phyloP scores from a whole-genome alignment of 2,329 filamentous ascomycete genomes.

The Botrytis cinerea region DNA sequence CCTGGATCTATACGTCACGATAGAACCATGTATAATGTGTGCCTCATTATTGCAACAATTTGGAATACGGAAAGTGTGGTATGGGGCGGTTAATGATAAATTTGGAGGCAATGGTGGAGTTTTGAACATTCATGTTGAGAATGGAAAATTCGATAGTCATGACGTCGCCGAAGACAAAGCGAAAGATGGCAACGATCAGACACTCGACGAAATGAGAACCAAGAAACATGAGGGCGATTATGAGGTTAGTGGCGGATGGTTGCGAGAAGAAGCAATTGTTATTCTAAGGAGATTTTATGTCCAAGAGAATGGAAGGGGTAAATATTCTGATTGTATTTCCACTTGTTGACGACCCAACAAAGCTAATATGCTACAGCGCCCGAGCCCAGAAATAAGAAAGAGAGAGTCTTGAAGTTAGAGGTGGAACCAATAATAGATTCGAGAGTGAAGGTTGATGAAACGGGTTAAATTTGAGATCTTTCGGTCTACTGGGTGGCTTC shows the following conservation, averaged over 20 bases:
- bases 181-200: conserved; percentile 58
- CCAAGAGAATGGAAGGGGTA: conserved; percentile 93
- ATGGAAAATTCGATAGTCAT: conserved; percentile 31
- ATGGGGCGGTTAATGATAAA: conserved; percentile 92
- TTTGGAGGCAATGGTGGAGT: conserved; percentile 97
- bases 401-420: conserved; percentile 41
- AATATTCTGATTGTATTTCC: conserved; percentile 34
- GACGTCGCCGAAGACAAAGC: conserved; percentile 53
- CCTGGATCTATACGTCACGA: conserved; percentile 87
- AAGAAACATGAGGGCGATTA: conserved; percentile 73
- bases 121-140: conserved; percentile 68
- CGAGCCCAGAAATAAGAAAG: conserved; percentile 41
- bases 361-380: conserved; percentile 35
- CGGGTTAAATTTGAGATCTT: background rate
- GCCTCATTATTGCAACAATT: conserved; percentile 89
- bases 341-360: background rate
- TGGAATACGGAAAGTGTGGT: conserved; percentile 85
- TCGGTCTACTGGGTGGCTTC: background rate
- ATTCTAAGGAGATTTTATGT: conserved; percentile 93
- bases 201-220: conserved; percentile 5
- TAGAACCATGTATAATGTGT: conserved; percentile 99
- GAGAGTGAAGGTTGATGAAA: conserved; percentile 14
- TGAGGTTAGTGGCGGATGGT: conserved; percentile 82
- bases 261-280: conserved; percentile 82
- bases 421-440: conserved; percentile 37